phyloP scores from a whole-genome alignment of 1,139 yeast genomes.

The Geotrichum carabidarum region DNA sequence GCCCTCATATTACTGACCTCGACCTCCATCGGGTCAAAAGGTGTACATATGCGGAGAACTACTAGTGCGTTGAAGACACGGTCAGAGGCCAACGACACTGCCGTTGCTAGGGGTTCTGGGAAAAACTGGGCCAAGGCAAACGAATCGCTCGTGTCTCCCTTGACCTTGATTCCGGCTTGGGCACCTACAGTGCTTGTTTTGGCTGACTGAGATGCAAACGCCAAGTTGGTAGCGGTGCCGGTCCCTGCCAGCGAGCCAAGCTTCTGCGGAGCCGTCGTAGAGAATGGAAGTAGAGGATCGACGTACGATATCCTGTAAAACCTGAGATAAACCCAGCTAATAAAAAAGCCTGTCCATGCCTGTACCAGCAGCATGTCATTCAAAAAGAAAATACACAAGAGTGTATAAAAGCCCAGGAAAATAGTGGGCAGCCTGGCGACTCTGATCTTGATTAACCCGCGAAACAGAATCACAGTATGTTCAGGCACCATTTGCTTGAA shows the following conservation, averaged over 20 bases:
- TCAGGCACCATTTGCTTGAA: slow-evolving; percentile 87
- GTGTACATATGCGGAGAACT: slow-evolving; percentile 52
- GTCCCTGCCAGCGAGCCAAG: slow-evolving; percentile 26
- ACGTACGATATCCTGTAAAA: slow-evolving; percentile 53
- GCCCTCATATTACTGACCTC: slow-evolving; percentile 73
- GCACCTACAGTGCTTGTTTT: not conserved
- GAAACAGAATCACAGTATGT: slow-evolving; percentile 65
- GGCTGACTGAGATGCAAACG: slow-evolving; percentile 15
- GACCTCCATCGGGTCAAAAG: slow-evolving; percentile 64
- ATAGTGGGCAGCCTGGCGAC: slow-evolving; percentile 67
- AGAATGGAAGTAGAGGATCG: slow-evolving; percentile 34
- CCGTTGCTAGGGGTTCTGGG: slow-evolving; percentile 51
- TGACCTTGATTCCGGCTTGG: slow-evolving; percentile 31
- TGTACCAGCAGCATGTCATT: slow-evolving; percentile 43
- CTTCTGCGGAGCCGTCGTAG: slow-evolving; percentile 18
- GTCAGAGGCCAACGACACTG: slow-evolving; percentile 52
- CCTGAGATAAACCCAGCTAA: slow-evolving; percentile 70
- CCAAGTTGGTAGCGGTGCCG: not conserved
- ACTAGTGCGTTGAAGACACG: slow-evolving; percentile 49
- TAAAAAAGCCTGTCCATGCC: slow-evolving; percentile 58
- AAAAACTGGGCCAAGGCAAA: slow-evolving; percentile 73
- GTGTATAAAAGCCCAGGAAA: slow-evolving; percentile 43
- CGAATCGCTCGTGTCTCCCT: slow-evolving; percentile 88
- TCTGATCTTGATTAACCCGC: slow-evolving; percentile 59
- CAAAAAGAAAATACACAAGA: slow-evolving; percentile 29